These are phyloP conservation scores for Rhizopogon vinicolor DNA, from an alignment of 768 basidiomycete genomes.

Conservation along the genomic window DNA sequence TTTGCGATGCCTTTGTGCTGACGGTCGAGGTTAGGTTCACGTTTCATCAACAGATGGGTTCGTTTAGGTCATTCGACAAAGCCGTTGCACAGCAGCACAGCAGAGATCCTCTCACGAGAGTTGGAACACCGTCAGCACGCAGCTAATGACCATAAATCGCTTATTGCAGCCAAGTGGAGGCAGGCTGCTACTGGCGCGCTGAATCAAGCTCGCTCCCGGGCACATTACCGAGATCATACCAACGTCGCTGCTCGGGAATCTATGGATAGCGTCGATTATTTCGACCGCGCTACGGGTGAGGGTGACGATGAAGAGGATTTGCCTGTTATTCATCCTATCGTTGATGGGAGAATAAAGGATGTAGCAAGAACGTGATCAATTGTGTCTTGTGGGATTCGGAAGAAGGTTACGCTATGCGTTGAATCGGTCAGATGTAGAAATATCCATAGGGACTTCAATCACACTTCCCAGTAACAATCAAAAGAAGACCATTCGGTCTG, in stretches of 20 bases:
- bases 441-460: too few relatives aligned
- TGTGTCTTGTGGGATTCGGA: not conserved
- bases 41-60: constrained; percentile 37
- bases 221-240: constrained; percentile 57
- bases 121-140: constrained; percentile 28
- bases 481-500: too few relatives aligned
- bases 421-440: too few relatives aligned
- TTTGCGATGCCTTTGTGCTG: not conserved
- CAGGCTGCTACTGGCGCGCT: constrained; percentile 38
- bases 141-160: constrained; percentile 15
- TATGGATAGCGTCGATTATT: constrained; percentile 75
- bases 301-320: constrained; percentile 29
- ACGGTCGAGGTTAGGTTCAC: constrained; percentile 46
- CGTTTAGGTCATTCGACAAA: constrained; percentile 27
- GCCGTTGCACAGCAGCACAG: constrained; percentile 41
- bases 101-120: constrained; percentile 44
- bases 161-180: constrained; percentile 44
- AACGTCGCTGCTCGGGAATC: constrained; percentile 63
- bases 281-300: constrained; percentile 39
- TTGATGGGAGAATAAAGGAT: constrained; percentile 66
- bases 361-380: constrained; percentile 30
- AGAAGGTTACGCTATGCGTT: too few relatives aligned
- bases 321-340: constrained; percentile 53
- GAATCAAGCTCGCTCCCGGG: constrained; percentile 42
- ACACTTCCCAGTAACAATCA: too few relatives aligned